Base-by-base conservation (phyloP, 2,329 filamentous ascomycete species). In the Aureobasidium sp. region DNA sequence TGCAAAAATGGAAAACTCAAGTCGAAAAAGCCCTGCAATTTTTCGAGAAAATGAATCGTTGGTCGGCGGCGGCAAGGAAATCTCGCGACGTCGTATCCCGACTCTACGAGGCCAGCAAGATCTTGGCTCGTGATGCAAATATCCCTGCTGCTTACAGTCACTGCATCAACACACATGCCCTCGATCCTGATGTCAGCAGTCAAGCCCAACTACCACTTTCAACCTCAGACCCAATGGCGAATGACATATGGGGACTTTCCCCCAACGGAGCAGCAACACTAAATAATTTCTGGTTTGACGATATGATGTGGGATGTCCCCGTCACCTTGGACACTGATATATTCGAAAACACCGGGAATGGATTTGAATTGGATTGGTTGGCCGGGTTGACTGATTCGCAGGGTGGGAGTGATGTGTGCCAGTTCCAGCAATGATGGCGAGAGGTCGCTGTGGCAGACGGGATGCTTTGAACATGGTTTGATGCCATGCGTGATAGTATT, bases 1-100 rank as follows among this genome's bases (percentile, higher is more conserved):
- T 70, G 6, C 70, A 74, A 22, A 75, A 73, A 24, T 79, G 77
- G 77, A 68, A 70, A 17, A 59, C 65, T 0, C 74, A 75, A 50
- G 70, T 79, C 37, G 75, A 78, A 45, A 73, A 65, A 11, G 75
- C 76, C 11, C 68, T 79, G 5, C 62, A 65, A 1, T 79, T 78
- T 67, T 76, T 79, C 63, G 72, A 75, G 37, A 70, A 72, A 5
- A 76, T 75, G 70, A 72, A 72, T 48, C 70, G 71, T 35, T 79
- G 72, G 70, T 78, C 76, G 27, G 75, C 78, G 17, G 75, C 76
- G 8, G 77, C 77, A 2, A 76, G 74, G 57, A 74, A 76, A 65
- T 77, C 74, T 53, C 69, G 69, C 17, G 75, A 77, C 53, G 74
- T 76, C 1, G 73, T 79, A 24, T 68, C 72, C 19, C 69, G 71